phyloP scores from a whole-genome alignment of 345 rosid species.

The Eutrema yunnanense region DNA sequence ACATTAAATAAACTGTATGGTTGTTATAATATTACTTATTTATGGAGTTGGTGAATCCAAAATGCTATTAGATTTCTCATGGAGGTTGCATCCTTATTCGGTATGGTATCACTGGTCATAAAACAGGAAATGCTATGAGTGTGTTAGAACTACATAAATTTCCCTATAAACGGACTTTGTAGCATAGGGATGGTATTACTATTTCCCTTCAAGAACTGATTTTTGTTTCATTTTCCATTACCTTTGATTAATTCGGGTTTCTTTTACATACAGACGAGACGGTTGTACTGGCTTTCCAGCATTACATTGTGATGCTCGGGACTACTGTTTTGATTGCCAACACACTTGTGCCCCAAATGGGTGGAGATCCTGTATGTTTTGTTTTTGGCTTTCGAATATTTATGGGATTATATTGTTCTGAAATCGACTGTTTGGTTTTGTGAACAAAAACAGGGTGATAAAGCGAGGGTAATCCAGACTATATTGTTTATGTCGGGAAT shows the following conservation, averaged over 20 bases:
- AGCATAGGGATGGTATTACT: not conserved
- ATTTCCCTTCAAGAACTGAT: not conserved
- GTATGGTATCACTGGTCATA: not conserved
- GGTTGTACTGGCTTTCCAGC: conserved; percentile 75
- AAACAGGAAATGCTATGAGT: not conserved
- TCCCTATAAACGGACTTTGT: not conserved
- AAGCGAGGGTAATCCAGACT: conserved; percentile 76
- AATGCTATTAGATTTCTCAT: not conserved
- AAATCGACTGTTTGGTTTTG: not conserved
- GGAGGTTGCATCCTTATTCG: not conserved
- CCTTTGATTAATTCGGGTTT: not conserved
- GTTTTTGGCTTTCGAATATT: not conserved
- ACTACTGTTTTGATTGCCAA: conserved; percentile 65
- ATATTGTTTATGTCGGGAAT: conserved; percentile 88
- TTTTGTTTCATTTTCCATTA: not conserved
- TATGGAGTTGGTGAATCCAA: not conserved
- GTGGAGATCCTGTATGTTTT: conserved; percentile 69
- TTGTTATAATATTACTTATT: not conserved
- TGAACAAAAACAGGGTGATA: conserved; percentile 60
- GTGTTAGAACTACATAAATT: not conserved
- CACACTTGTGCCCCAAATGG: conserved; percentile 73
- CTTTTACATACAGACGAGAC: conserved; percentile 55
- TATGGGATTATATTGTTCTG: conserved; percentile 2
- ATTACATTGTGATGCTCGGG: conserved; percentile 90
- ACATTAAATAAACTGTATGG: not conserved